Evolutionary conservation across 306 rosid species (phyloP).

Genomic region (Phaseolus lunatus): DNA sequence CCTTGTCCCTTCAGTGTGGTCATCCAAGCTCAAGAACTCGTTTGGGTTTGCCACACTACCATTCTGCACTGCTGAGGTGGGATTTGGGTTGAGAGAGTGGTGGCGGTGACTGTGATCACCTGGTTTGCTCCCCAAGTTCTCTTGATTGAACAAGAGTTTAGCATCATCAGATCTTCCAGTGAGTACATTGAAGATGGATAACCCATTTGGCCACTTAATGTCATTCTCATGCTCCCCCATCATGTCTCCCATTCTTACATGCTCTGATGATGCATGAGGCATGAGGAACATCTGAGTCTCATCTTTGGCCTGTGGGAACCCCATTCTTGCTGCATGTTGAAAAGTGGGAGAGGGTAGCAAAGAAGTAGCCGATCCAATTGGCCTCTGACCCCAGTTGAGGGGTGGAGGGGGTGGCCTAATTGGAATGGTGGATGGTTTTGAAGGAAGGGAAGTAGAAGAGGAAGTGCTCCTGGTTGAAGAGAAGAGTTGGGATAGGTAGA

Average conservation of each 20-base stretch:
- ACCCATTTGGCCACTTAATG: conserved; percentile 86
- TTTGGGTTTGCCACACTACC: conserved; percentile 52
- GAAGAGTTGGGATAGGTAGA: conserved; percentile 86
- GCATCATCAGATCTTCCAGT: conserved; percentile 74
- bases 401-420: conserved; percentile 68
- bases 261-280: conserved; percentile 66
- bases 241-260: conserved; percentile 65
- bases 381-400: conserved; percentile 79
- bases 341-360: conserved; percentile 75
- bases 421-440: conserved; percentile 69
- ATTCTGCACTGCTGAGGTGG: conserved; percentile 53
- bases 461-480: conserved; percentile 75
- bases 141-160: conserved; percentile 75
- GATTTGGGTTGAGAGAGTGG: conserved; percentile 39
- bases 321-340: conserved; percentile 56
- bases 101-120: conserved; percentile 50
- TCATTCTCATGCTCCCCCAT: conserved; percentile 78
- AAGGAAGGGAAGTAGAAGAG: conserved; percentile 63
- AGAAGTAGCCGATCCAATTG: conserved; percentile 56
- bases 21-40: conserved; percentile 84
- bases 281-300: conserved; percentile 78
- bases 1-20: conserved; percentile 59
- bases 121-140: conserved; percentile 57
- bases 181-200: conserved; percentile 81
- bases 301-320: conserved; percentile 70